A percentile compares a stretch with the other conserved stretches of the same genome.
Conservation (phyloP, 164 flowering plant genomes). For the Kingdonia uniflora region DNA sequence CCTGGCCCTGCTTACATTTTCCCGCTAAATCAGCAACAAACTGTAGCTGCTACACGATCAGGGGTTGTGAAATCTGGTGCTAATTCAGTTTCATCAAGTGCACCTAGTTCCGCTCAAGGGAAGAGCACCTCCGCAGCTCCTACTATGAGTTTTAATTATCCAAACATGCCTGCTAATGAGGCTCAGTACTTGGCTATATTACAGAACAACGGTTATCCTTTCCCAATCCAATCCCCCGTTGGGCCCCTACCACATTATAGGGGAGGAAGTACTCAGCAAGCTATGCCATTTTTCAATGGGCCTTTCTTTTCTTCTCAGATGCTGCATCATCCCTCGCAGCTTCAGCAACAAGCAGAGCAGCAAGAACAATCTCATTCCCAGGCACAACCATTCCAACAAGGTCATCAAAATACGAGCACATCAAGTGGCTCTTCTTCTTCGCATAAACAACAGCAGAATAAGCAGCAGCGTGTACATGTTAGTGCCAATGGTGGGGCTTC, state of each 20-base stretch:
- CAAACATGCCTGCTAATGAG: constrained; percentile 59
- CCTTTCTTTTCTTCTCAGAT: constrained; percentile 83
- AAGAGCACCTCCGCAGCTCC: constrained; percentile 20
- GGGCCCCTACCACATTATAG: constrained; percentile 68
- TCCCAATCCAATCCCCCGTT: constrained; percentile 66
- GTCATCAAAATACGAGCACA: constrained; percentile 50
- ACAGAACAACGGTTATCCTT: constrained; percentile 68
- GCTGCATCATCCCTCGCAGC: constrained; percentile 75
- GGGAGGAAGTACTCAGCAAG: constrained; percentile 53
- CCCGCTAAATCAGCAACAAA: constrained; percentile 78
- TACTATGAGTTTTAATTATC: constrained; percentile 71
- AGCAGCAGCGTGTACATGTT: constrained; percentile 45
- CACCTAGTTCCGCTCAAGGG: constrained; percentile 27
- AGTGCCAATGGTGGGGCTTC: constrained; percentile 24
- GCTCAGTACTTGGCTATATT: constrained; percentile 79
- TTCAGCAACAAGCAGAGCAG: constrained; percentile 61
- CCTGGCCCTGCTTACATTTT: constrained; percentile 79
- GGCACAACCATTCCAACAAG: constrained; percentile 36
- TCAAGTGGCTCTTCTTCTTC: constrained; percentile 77
- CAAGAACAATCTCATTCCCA: constrained; percentile 37
- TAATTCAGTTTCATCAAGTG: constrained; percentile 21
- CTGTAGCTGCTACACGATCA: constrained; percentile 34
- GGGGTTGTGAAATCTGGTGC: constrained; percentile 31
- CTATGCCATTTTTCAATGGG: constrained; percentile 71
- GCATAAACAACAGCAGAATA: constrained; percentile 67